phyloP scores from a whole-genome alignment of 345 rosid species.

The Noccaea caerulescens region DNA sequence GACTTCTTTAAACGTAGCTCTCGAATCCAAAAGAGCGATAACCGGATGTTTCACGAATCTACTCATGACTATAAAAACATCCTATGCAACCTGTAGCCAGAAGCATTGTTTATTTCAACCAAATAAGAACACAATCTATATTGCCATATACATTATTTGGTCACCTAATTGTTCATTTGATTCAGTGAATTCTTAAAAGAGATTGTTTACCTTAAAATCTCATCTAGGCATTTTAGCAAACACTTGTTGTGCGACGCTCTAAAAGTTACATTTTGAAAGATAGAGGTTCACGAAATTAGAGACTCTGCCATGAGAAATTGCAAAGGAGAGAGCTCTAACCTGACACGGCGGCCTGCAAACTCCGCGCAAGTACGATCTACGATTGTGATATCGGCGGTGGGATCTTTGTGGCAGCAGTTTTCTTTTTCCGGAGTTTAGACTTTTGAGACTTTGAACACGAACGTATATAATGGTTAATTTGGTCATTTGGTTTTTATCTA shows the following conservation, averaged over 20 bases:
- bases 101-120: background rate
- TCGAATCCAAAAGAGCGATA: constrained; percentile 42
- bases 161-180: background rate
- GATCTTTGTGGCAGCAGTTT: background rate
- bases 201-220: background rate
- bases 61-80: constrained; percentile 37
- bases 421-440: too few relatives aligned
- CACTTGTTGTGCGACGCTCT: constrained; percentile 20
- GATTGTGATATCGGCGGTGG: background rate
- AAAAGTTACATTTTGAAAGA: background rate
- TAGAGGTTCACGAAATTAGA: background rate
- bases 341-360: background rate
- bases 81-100: constrained; percentile 25
- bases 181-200: constrained; percentile 1
- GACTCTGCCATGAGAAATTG: background rate
- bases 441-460: too few relatives aligned
- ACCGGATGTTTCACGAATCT: constrained; percentile 37
- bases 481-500: too few relatives aligned
- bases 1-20: constrained; percentile 44
- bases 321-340: background rate
- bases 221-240: constrained; percentile 29
- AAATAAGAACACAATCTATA: background rate
- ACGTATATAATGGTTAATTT: too few relatives aligned
- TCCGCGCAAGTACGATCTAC: background rate
- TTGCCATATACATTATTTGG: background rate